phyloP scores from a whole-genome alignment of 257 asterid species.

The Fraxinus cuspidata region DNA sequence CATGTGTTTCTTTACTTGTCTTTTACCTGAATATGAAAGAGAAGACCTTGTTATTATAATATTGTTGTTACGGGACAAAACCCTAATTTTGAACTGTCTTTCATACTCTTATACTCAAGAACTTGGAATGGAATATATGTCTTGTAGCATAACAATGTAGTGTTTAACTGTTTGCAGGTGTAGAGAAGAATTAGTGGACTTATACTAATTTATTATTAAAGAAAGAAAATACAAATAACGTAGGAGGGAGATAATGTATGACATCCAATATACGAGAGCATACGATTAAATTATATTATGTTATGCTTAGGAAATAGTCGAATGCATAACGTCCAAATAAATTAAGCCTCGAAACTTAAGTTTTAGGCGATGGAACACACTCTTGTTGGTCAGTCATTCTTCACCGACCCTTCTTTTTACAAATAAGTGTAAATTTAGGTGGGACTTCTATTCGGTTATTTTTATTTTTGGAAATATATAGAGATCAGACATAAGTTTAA shows the following conservation, averaged over 20 bases:
- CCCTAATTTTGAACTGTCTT: conserved; percentile 11
- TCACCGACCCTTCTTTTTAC: neutral
- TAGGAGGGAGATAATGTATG: neutral
- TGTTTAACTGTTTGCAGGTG: neutral
- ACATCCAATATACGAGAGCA: too few species aligned
- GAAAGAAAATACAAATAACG: neutral
- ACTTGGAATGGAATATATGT: conserved; percentile 49
- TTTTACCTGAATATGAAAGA: conserved; percentile 31
- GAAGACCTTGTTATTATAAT: neutral
- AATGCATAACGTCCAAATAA: too few species aligned
- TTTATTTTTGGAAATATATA: too few species aligned
- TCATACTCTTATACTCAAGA: conserved; percentile 25
- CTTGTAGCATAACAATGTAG: conserved; percentile 26
- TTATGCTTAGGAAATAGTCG: neutral
- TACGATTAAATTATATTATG: too few species aligned
- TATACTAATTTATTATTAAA: too few species aligned
- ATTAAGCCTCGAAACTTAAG: too few species aligned
- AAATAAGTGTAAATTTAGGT: neutral
- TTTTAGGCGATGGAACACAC: too few species aligned
- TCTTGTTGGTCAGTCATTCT: neutral
- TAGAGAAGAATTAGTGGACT: neutral
- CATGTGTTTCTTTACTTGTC: conserved; percentile 64
- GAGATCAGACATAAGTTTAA: neutral
- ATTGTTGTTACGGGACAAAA: neutral
- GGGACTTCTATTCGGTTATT: neutral